Conservation (phyloP, 1,284 basidiomycete genomes). For the Albatrellus sp. region DNA sequence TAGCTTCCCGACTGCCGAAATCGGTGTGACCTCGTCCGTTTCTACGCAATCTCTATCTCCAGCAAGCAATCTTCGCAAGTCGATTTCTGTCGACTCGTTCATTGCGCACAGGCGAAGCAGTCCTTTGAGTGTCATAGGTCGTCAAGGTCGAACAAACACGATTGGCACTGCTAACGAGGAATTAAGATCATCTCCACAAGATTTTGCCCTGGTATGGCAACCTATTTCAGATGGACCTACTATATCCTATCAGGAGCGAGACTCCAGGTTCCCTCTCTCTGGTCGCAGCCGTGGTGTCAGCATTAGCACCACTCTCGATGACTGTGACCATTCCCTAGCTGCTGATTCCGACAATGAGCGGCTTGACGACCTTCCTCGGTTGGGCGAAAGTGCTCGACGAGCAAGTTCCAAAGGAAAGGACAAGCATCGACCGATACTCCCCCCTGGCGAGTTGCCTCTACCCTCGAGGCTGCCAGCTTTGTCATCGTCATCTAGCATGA, state of each 20-base stretch:
- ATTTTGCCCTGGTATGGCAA: constrained; percentile 2
- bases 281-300: constrained; percentile 42
- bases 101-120: constrained; percentile 27
- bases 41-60: constrained; percentile 14
- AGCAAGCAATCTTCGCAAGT: constrained; percentile 45
- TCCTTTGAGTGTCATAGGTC: constrained; percentile 3
- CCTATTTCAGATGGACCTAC: constrained; percentile 20
- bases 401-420: constrained; percentile 20
- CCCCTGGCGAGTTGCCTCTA: constrained; percentile 40
- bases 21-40: constrained; percentile 14
- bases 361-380: constrained; percentile 1
- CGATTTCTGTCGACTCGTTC: constrained; percentile 66
- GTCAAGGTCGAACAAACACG: constrained; percentile 16
- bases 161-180: constrained; percentile 2
- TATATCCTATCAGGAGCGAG: constrained; percentile 19
- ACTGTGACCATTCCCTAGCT: constrained; percentile 24
- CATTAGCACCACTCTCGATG: constrained; percentile 31
- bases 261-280: constrained; percentile 21
- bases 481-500: constrained; percentile 29
- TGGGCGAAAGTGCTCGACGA: neutral
- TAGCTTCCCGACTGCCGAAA: constrained; percentile 19
- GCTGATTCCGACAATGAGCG: constrained; percentile 46
- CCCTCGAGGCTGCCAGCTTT: constrained; percentile 36
- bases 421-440: constrained; percentile 22
- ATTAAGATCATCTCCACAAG: neutral